A percentile compares a stretch with the other conserved stretches of the same genome.
These are phyloP conservation scores for Vitis cinerea DNA, from an alignment of 164 flowering plant species.

Conservation along the genomic window DNA sequence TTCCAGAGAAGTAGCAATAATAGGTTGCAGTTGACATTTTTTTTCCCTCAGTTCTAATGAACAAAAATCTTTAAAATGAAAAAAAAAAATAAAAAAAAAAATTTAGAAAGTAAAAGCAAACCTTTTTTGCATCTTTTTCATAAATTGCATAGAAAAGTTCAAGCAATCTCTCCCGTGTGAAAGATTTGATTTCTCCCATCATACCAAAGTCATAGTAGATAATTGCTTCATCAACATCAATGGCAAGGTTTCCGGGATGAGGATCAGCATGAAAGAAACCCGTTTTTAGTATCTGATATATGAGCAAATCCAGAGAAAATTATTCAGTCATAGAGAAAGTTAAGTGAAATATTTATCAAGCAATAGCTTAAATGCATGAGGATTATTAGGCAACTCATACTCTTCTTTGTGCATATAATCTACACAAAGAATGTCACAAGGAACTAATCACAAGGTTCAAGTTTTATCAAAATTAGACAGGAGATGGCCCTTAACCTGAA, in stretches of 20 bases:
- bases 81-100: neutral
- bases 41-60: too few species aligned
- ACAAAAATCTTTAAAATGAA: neutral
- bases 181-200: conserved; percentile 96
- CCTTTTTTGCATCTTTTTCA: conserved; percentile 97
- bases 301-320: neutral
- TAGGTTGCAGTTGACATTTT: too few species aligned
- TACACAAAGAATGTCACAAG: neutral
- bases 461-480: conserved; percentile 1
- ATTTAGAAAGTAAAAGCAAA: conserved; percentile 12
- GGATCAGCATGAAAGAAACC: conserved; percentile 99
- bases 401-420: neutral
- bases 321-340: neutral
- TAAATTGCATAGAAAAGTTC: conserved; percentile 87
- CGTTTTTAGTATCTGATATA: conserved; percentile 75
- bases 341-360: neutral
- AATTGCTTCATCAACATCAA: conserved; percentile 77
- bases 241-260: conserved; percentile 97
- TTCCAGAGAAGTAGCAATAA: too few species aligned
- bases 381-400: neutral
- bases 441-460: neutral
- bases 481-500: conserved; percentile 55
- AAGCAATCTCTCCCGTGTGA: conserved; percentile 75
- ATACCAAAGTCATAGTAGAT: conserved; percentile 97
- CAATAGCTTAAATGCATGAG: neutral